phyloP scores from a whole-genome alignment of 805 yeast species.

The Lipomyces orientalis region DNA sequence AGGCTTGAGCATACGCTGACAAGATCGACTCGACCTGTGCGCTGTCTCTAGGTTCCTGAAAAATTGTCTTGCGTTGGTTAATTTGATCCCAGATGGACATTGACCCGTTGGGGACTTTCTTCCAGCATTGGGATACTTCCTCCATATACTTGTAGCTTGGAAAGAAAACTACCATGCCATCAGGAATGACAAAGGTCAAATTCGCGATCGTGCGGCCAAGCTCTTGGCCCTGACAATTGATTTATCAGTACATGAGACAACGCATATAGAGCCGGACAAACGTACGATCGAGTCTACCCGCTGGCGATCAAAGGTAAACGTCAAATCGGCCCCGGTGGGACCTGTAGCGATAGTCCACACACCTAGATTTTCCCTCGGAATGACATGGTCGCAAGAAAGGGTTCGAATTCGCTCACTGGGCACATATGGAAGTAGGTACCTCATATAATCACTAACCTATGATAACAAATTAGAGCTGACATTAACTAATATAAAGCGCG shows the following conservation, averaged over 20 bases:
- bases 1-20: slow-evolving; percentile 55
- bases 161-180: slow-evolving; percentile 79
- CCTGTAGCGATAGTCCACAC: slow-evolving; percentile 58
- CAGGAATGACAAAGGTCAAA: slow-evolving; percentile 58
- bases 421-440: slow-evolving; percentile 69
- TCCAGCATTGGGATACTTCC: slow-evolving; percentile 61
- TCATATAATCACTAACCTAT: slow-evolving; percentile 63
- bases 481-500: not conserved
- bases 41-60: slow-evolving; percentile 59
- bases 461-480: not conserved
- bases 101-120: slow-evolving; percentile 39
- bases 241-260: not conserved
- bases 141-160: slow-evolving; percentile 81
- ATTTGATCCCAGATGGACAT: slow-evolving; percentile 41
- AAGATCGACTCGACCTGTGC: slow-evolving; percentile 55
- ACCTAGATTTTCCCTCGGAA: slow-evolving; percentile 69
- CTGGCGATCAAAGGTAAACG: slow-evolving; percentile 74
- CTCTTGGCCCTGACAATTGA: slow-evolving; percentile 32
- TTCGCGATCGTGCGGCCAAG: slow-evolving; percentile 58
- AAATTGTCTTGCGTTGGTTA: slow-evolving; percentile 48
- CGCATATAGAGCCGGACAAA: not conserved
- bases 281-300: slow-evolving; percentile 52
- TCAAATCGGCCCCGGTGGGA: slow-evolving; percentile 49
- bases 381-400: slow-evolving; percentile 83
- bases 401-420: slow-evolving; percentile 50